These are phyloP conservation scores for Strobilomyces echinocephalus DNA, from an alignment of 768 basidiomycete genomes.

Conservation along the genomic window DNA sequence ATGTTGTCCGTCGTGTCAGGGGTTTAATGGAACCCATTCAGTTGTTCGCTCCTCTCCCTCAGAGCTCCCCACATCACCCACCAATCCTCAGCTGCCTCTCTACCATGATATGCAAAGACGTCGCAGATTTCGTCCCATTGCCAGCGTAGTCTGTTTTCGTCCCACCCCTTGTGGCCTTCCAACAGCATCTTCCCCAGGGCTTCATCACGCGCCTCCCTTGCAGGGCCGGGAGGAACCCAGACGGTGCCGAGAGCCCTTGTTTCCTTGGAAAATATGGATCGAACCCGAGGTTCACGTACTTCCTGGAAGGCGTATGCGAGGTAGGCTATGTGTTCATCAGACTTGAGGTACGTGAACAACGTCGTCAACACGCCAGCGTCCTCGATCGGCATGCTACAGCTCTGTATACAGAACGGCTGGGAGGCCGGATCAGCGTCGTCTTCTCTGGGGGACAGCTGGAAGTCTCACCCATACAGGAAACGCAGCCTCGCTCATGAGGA, in stretches of 20 bases:
- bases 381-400: constrained; percentile 32
- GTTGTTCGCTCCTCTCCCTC: constrained; percentile 35
- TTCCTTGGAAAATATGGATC: constrained; percentile 42
- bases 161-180: constrained; percentile 37
- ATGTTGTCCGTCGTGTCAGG: constrained; percentile 3
- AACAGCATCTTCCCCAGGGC: constrained; percentile 22
- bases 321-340: constrained; percentile 44
- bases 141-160: constrained; percentile 44
- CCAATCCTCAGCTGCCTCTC: constrained; percentile 61
- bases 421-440: background rate
- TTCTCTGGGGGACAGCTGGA: background rate
- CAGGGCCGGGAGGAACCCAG: constrained; percentile 42
- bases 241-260: constrained; percentile 40
- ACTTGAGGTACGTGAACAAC: constrained; percentile 41
- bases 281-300: constrained; percentile 47
- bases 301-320: constrained; percentile 58
- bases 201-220: constrained; percentile 43
- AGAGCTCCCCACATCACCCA: constrained; percentile 58
- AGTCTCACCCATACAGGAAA: constrained; percentile 50
- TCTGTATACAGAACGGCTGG: constrained; percentile 47
- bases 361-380: constrained; percentile 33
- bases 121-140: constrained; percentile 55
- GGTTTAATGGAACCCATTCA: constrained; percentile 6
- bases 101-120: constrained; percentile 51
- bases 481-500: constrained; percentile 57